Evolutionary conservation across 2,329 filamentous ascomycete species (phyloP).

Genomic region (Microcera coccophila): DNA sequence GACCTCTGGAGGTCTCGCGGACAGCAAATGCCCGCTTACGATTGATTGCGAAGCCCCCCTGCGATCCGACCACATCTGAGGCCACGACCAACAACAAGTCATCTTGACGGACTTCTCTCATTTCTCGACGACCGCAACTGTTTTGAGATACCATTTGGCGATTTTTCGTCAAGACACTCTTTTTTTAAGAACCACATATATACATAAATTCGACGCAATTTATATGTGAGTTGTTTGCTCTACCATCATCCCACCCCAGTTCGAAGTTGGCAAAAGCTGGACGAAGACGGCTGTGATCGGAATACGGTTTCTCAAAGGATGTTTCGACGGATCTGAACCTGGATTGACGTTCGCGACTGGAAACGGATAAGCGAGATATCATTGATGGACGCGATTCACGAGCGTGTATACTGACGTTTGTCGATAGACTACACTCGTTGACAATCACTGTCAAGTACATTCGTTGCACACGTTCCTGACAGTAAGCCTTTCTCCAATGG

Average conservation of each 20-base stretch:
- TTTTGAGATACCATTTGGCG: constrained; percentile 34
- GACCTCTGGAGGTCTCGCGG: constrained; percentile 30
- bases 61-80: constrained; percentile 16
- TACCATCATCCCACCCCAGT: background rate
- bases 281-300: too few species aligned
- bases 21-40: constrained; percentile 31
- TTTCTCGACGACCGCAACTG: constrained; percentile 27
- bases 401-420: too few species aligned
- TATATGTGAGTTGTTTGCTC: constrained; percentile 25
- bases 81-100: constrained; percentile 15
- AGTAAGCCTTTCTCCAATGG: constrained; percentile 33
- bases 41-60: constrained; percentile 27
- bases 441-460: constrained; percentile 55
- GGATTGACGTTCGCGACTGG: too few species aligned
- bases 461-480: constrained; percentile 52
- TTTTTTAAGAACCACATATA: constrained; percentile 34
- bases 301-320: too few species aligned
- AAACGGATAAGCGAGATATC: too few species aligned
- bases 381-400: too few species aligned
- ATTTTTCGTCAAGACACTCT: constrained; percentile 47
- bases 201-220: constrained; percentile 29
- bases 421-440: constrained; percentile 48
- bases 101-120: constrained; percentile 20
- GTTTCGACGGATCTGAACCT: too few species aligned
- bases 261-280: too few species aligned